Percentiles rank a stretch among this genome's conserved stretches.
phyloP scores from a whole-genome alignment of 2,329 filamentous ascomycete genomes.

The Arthrobotrys entomopaga region DNA sequence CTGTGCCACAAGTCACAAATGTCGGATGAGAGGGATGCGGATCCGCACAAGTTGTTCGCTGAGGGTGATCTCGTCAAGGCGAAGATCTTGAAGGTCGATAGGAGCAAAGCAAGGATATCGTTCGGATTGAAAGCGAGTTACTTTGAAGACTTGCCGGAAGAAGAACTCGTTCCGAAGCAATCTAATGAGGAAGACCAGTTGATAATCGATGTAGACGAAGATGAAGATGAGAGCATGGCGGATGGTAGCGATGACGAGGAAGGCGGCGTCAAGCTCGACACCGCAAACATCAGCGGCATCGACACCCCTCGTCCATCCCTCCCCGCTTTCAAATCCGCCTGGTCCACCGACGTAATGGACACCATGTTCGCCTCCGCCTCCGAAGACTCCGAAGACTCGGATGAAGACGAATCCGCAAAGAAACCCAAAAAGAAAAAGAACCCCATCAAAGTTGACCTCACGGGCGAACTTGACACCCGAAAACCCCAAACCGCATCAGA shows the following conservation, averaged over 20 bases:
- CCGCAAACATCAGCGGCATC: slow-evolving; percentile 59
- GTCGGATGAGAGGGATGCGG: slow-evolving; percentile 81
- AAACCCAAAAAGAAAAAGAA: slow-evolving; percentile 80
- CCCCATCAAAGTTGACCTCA: slow-evolving; percentile 85
- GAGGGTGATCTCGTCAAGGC: slow-evolving; percentile 95
- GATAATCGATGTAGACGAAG: slow-evolving; percentile 63
- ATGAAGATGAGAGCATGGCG: slow-evolving; percentile 65
- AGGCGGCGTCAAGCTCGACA: slow-evolving; percentile 61
- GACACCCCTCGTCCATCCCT: slow-evolving; percentile 64
- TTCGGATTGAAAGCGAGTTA: slow-evolving; percentile 94
- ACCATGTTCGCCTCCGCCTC: slow-evolving; percentile 66
- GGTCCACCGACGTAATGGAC: slow-evolving; percentile 73
- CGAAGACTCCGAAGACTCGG: slow-evolving; percentile 66
- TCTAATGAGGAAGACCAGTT: slow-evolving; percentile 56
- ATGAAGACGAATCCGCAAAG: slow-evolving; percentile 66
- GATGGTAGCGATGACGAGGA: slow-evolving; percentile 60
- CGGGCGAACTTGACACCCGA: slow-evolving; percentile 87
- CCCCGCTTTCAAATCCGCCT: slow-evolving; percentile 77
- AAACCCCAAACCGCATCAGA: slow-evolving; percentile 90
- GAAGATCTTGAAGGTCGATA: slow-evolving; percentile 81
- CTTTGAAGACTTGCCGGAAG: slow-evolving; percentile 73
- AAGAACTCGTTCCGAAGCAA: slow-evolving; percentile 65
- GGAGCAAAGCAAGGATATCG: slow-evolving; percentile 79
- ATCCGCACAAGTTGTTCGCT: slow-evolving; percentile 88
- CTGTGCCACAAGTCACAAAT: slow-evolving; percentile 93